These are phyloP conservation scores for Neopestalotiopsis sp. DNA, from an alignment of 2,329 filamentous ascomycete species.

Conservation along the genomic window DNA sequence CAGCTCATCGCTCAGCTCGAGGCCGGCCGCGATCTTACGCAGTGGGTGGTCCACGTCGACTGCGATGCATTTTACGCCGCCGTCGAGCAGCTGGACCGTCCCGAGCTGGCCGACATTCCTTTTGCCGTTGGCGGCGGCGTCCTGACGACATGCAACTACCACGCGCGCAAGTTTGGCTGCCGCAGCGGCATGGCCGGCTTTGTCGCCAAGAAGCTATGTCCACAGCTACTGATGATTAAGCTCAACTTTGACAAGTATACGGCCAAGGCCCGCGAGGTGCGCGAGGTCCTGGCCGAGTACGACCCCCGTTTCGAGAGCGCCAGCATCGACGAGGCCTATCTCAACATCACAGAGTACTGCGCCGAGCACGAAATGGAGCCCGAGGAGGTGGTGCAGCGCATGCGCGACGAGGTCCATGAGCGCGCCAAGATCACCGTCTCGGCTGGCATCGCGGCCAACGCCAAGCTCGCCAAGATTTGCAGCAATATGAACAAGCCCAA, in stretches of 20 bases:
- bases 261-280: slow-evolving; percentile 86
- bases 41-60: slow-evolving; percentile 88
- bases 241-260: slow-evolving; percentile 91
- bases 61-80: slow-evolving; percentile 98
- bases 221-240: slow-evolving; percentile 79
- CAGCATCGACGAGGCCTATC: slow-evolving; percentile 94
- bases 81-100: slow-evolving; percentile 83
- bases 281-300: slow-evolving; percentile 82
- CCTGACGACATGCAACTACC: slow-evolving; percentile 79
- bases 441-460: slow-evolving; percentile 91
- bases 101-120: slow-evolving; percentile 83
- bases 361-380: slow-evolving; percentile 68
- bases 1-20: slow-evolving; percentile 83
- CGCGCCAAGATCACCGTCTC: slow-evolving; percentile 86
- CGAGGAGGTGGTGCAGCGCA: slow-evolving; percentile 75
- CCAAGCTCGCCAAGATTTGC: slow-evolving; percentile 92
- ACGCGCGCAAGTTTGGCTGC: slow-evolving; percentile 87
- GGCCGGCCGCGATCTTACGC: slow-evolving; percentile 76
- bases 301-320: slow-evolving; percentile 91
- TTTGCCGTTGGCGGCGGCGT: slow-evolving; percentile 84
- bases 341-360: slow-evolving; percentile 93
- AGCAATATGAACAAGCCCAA: slow-evolving; percentile 97
- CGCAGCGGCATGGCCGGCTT: slow-evolving; percentile 96
- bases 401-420: slow-evolving; percentile 77
- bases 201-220: slow-evolving; percentile 92